Evolutionary conservation across 495 filamentous ascomycete species (phyloP).

Genomic region (Amniculicola lignicola): DNA sequence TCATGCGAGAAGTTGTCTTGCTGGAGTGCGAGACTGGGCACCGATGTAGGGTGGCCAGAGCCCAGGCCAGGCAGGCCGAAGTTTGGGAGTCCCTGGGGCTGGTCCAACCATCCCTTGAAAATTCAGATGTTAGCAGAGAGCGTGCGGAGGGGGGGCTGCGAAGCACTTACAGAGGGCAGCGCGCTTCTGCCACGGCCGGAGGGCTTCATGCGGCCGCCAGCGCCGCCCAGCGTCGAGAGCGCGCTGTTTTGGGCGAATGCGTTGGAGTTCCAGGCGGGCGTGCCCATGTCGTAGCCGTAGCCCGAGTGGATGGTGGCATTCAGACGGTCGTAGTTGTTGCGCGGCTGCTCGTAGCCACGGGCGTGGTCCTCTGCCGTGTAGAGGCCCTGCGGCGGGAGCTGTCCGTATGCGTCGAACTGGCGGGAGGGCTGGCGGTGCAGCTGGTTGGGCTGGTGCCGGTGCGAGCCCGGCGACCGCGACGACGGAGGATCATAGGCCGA

Average conservation of each 20-base stretch:
- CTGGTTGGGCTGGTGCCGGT: conserved; percentile 61
- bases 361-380: conserved; percentile 36
- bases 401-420: conserved; percentile 55
- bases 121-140: neutral
- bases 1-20: conserved; percentile 52
- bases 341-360: conserved; percentile 26
- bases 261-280: conserved; percentile 32
- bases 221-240: conserved; percentile 26
- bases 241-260: conserved; percentile 31
- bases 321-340: conserved; percentile 32
- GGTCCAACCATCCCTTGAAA: conserved; percentile 33
- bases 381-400: conserved; percentile 27
- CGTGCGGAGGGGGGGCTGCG: neutral
- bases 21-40: conserved; percentile 42
- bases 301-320: conserved; percentile 32
- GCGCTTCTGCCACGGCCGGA: conserved; percentile 22
- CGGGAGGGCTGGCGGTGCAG: conserved; percentile 66
- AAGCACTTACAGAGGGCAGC: conserved; percentile 28
- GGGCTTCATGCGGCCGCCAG: conserved; percentile 24
- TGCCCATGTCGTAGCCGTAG: conserved; percentile 30
- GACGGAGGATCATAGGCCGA: conserved; percentile 52
- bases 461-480: conserved; percentile 59
- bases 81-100: conserved; percentile 27
- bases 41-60: conserved; percentile 23
- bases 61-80: conserved; percentile 31